These are phyloP conservation scores for Daldinia vernicosa DNA, from an alignment of 495 filamentous ascomycete species.

Conservation along the genomic window DNA sequence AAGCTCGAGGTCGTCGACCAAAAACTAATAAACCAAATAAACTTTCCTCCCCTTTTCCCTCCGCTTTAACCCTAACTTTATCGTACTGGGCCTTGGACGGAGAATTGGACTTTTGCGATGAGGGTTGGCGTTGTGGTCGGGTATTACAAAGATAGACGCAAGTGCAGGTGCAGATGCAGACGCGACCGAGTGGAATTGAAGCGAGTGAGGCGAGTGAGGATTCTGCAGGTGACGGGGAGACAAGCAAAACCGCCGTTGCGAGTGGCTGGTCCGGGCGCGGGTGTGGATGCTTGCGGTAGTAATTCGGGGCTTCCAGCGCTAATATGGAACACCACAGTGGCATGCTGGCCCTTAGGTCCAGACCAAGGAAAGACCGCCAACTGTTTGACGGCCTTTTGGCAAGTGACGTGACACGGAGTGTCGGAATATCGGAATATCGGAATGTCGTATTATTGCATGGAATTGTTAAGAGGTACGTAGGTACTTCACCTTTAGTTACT, in stretches of 20 bases:
- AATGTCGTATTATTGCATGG: conserved; percentile 31
- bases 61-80: conserved; percentile 31
- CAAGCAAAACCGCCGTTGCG: neutral
- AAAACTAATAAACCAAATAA: conserved; percentile 9
- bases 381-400: conserved; percentile 23
- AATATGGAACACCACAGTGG: conserved; percentile 28
- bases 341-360: conserved; percentile 29
- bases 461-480: conserved; percentile 4
- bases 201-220: conserved; percentile 22
- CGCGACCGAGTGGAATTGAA: conserved; percentile 25
- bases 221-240: conserved; percentile 26
- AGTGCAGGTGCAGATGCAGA: neutral
- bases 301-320: conserved; percentile 27
- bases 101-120: conserved; percentile 21
- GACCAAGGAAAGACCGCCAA: conserved; percentile 21
- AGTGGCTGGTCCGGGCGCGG: conserved; percentile 28
- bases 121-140: conserved; percentile 22
- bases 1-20: conserved; percentile 17
- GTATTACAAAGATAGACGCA: conserved; percentile 38
- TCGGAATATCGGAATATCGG: conserved; percentile 1
- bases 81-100: conserved; percentile 8
- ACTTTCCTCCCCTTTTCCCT: conserved; percentile 34
- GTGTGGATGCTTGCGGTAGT: conserved; percentile 8
- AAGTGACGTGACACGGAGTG: conserved; percentile 3
- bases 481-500: conserved; percentile 23